Percentiles rank a stretch among this genome's conserved stretches.
Evolutionary conservation across 2,329 filamentous ascomycete species (phyloP).

Genomic region (Colletotrichum sp.): DNA sequence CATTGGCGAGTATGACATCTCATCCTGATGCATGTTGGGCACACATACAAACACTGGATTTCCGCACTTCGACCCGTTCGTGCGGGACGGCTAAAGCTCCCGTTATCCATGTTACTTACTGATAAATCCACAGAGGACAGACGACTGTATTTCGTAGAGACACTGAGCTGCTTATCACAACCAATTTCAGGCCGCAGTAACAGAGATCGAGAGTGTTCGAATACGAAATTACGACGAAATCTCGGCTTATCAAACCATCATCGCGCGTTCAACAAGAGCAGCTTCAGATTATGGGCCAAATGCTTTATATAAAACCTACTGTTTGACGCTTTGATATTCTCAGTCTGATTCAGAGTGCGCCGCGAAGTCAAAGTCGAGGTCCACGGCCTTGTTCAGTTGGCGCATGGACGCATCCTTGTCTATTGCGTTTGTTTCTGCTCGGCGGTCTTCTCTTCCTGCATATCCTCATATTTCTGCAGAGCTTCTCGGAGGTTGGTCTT

Average conservation of each 20-base stretch:
- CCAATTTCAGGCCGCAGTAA: background rate
- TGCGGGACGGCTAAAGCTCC: background rate
- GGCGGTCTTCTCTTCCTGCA: background rate
- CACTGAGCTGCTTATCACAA: background rate
- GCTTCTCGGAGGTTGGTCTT: background rate
- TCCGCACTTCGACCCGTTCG: background rate
- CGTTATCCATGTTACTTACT: background rate
- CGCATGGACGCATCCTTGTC: background rate
- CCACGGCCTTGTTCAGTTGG: background rate
- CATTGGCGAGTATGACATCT: background rate
- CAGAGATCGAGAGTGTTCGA: background rate
- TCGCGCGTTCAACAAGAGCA: background rate
- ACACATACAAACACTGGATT: background rate
- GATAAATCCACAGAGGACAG: background rate
- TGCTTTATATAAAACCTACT: background rate
- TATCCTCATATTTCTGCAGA: background rate
- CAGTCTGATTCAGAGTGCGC: background rate
- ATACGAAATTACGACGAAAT: background rate
- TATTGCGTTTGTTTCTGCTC: background rate
- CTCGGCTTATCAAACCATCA: background rate
- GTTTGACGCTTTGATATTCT: background rate
- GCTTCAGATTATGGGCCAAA: background rate
- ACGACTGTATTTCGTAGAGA: background rate
- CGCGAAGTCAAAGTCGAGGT: background rate
- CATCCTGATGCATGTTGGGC: background rate